Conservation (phyloP, 352 stramenopile genomes). For the Phytopythium delawarense region DNA sequence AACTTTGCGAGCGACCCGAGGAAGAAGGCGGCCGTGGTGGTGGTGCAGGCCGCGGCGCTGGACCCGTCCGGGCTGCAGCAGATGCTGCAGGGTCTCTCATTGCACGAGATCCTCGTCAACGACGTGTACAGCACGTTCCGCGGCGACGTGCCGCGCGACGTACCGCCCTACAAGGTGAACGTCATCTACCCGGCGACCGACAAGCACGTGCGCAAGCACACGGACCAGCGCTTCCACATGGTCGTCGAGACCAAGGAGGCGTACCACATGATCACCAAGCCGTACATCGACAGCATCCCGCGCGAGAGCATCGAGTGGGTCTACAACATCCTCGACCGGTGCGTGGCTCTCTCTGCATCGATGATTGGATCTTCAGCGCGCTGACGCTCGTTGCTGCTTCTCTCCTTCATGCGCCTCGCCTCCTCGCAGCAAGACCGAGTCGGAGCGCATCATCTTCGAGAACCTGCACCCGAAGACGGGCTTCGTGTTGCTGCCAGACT, state of each 20-base stretch:
- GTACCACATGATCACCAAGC: conserved; percentile 71
- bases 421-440: conserved; percentile 62
- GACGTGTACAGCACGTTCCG: conserved; percentile 83
- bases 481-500: conserved; percentile 80
- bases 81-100: conserved; percentile 50
- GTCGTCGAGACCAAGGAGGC: conserved; percentile 74
- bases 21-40: conserved; percentile 60
- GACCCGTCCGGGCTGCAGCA: conserved; percentile 32
- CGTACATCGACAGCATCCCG: conserved; percentile 76
- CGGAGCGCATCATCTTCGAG: conserved; percentile 78
- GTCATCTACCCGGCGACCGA: conserved; percentile 82
- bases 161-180: conserved; percentile 82
- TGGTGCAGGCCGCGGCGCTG: conserved; percentile 63
- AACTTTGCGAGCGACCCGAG: conserved; percentile 61
- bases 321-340: conserved; percentile 88
- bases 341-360: conserved; percentile 17
- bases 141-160: conserved; percentile 54
- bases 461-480: conserved; percentile 55
- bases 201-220: conserved; percentile 78
- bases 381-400: conserved; percentile 4
- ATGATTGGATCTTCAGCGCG: no score
- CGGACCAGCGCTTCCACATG: conserved; percentile 80
- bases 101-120: conserved; percentile 71
- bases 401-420: no score
- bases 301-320: conserved; percentile 81